Conservation (phyloP, 306 rosid species). For the Castanea crenata region DNA sequence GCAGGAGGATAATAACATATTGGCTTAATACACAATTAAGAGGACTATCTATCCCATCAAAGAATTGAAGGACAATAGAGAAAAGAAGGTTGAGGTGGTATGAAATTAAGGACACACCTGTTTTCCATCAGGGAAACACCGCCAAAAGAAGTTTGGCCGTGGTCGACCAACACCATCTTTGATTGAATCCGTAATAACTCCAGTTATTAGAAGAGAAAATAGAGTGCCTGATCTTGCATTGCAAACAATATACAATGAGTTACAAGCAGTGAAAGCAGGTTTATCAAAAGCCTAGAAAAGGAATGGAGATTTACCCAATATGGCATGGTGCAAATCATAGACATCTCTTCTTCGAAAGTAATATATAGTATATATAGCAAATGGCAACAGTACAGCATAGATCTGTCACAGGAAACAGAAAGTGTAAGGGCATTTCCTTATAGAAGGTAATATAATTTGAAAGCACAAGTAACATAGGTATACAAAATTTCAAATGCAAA, state of each 20-base stretch:
- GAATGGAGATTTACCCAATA: constrained; percentile 55
- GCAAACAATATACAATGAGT: not conserved
- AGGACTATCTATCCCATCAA: too few species aligned
- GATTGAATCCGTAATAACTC: constrained; percentile 85
- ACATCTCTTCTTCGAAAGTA: constrained; percentile 74
- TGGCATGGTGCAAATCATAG: constrained; percentile 88
- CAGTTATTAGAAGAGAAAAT: constrained; percentile 72
- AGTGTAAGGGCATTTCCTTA: too few species aligned
- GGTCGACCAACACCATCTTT: constrained; percentile 95
- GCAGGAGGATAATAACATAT: constrained; percentile 1
- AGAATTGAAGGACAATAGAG: not conserved
- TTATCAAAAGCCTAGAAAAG: not conserved
- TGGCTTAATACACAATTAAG: constrained; percentile 10
- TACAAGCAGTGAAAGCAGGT: not conserved
- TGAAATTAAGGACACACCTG: constrained; percentile 47
- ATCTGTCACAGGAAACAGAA: constrained; percentile 44
- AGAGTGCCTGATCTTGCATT: constrained; percentile 66
- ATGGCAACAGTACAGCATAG: constrained; percentile 63
- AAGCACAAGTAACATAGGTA: too few species aligned
- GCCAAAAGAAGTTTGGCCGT: constrained; percentile 98
- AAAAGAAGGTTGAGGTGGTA: constrained; percentile 1
- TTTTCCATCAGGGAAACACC: constrained; percentile 90
- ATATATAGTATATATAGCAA: constrained; percentile 47
- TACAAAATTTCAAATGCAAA: too few species aligned
- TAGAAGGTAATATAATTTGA: not conserved